Evolutionary conservation across 495 filamentous ascomycete species (phyloP), one percentile per base, ranked within the genome.

Genomic region (Aspergillus nanangensis): DNA sequence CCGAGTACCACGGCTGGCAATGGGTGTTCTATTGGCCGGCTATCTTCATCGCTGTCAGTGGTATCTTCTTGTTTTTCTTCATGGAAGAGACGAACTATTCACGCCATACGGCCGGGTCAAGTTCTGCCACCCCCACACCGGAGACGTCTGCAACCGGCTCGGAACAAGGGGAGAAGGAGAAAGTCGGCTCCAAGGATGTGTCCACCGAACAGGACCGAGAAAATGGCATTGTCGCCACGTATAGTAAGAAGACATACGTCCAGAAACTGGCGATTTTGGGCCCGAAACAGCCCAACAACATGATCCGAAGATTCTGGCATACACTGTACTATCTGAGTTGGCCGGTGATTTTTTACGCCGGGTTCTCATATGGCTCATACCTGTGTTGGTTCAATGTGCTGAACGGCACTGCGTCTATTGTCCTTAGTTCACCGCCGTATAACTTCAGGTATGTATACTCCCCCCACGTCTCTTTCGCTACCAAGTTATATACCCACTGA

Each of bases 61-160:
- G 77, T 38, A 56, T 80, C 4, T 81, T 84, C 48, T 67, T 83
- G 0, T 82, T 83, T 64, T 80, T 84, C 62, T 80, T 82, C 61
- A 79, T 83, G 75, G 83, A 86, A 61, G 82, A 87, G 57, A 85
- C 82, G 1, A 84, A 82, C 56, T 85, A 78, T 51, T 66, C 72
- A 37, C 77, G 75, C 10, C 45, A 58, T 5, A 35, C 47, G 1
- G 34, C 46, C 15, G 42, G 44, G 27, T 54, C 38, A 4, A 24
- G 45, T 7, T 34, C 55, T 15, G 52, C 46, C 27, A 15, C 29
- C 8, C 42, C 51, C 4, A 40, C 45, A 3, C 4, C 54, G 0
- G 47, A 36, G 0, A 37, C 53, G 2, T 51, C 55, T 4, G 19
- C 38, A 3, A 24, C 46, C 3, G 50, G 46, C 24, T 47, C 56